A percentile compares a stretch with the other conserved stretches of the same genome.
These are phyloP conservation scores for Cyberlindnera samutprakarnensis DNA, from an alignment of 805 yeast genomes.

Conservation along the genomic window DNA sequence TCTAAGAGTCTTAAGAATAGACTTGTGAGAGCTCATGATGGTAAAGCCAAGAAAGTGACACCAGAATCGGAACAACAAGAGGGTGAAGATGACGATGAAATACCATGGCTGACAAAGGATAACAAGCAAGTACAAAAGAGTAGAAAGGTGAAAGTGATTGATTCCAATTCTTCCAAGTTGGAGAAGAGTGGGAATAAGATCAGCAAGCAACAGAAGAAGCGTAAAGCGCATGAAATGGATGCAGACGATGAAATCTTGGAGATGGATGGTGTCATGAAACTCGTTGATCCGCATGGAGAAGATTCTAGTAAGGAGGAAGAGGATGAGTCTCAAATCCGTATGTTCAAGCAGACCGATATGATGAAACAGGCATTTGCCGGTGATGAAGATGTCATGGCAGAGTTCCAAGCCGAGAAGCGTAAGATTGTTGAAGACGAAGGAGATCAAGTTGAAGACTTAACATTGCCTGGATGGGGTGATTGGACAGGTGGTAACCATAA, in stretches of 20 bases:
- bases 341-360: conserved; percentile 75
- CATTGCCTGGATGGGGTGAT: conserved; percentile 96
- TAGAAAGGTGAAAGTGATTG: conserved; percentile 39
- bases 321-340: conserved; percentile 33
- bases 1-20: conserved; percentile 37
- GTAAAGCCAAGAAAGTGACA: conserved; percentile 1
- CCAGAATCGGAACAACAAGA: conserved; percentile 3
- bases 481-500: conserved; percentile 74
- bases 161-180: conserved; percentile 40
- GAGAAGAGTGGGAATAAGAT: conserved; percentile 34
- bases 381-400: conserved; percentile 84
- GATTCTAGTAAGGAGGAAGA: conserved; percentile 32
- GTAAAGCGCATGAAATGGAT: conserved; percentile 29
- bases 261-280: conserved; percentile 45
- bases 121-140: conserved; percentile 29
- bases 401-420: conserved; percentile 73
- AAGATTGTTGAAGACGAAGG: conserved; percentile 67
- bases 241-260: conserved; percentile 35
- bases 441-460: conserved; percentile 77
- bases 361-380: conserved; percentile 95
- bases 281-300: conserved; percentile 40
- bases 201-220: conserved; percentile 22
- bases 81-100: conserved; percentile 28
- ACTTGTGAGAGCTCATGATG: conserved; percentile 19
- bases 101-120: conserved; percentile 44